These are phyloP conservation scores for Silene conica DNA, from an alignment of 148 eudicot species.

Conservation along the genomic window DNA sequence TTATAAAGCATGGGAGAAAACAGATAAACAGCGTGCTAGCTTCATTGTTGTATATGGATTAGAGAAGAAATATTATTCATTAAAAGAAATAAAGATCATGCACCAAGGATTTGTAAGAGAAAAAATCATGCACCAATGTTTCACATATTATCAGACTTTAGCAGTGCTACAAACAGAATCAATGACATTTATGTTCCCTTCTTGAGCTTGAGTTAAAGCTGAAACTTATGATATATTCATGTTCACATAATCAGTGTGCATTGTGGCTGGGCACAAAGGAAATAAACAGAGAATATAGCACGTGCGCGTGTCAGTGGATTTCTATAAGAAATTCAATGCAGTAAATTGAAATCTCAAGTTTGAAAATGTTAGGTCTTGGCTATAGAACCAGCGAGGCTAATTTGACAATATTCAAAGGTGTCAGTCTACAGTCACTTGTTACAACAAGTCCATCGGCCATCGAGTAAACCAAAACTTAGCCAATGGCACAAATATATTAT, in stretches of 20 bases:
- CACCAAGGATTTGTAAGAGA: background rate
- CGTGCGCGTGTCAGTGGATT: background rate
- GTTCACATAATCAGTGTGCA: too few species aligned
- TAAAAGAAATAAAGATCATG: background rate
- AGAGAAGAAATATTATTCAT: conserved; percentile 5
- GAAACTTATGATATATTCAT: too few species aligned
- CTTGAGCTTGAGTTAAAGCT: too few species aligned
- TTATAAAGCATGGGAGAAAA: conserved; percentile 4
- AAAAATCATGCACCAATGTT: background rate
- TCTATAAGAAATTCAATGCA: background rate
- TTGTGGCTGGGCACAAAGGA: background rate
- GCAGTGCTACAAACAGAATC: background rate
- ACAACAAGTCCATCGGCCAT: background rate
- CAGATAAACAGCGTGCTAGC: conserved; percentile 1
- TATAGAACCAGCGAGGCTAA: background rate
- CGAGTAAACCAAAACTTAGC: background rate
- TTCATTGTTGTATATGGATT: conserved; percentile 9
- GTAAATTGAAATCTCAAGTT: background rate
- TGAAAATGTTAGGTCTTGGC: background rate
- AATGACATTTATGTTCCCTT: background rate
- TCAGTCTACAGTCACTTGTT: background rate
- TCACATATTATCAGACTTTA: background rate
- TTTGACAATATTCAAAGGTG: background rate
- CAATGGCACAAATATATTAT: background rate
- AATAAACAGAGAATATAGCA: background rate